phyloP scores from a whole-genome alignment of 2,329 filamentous ascomycete genomes.

The Verticillium isaacii region DNA sequence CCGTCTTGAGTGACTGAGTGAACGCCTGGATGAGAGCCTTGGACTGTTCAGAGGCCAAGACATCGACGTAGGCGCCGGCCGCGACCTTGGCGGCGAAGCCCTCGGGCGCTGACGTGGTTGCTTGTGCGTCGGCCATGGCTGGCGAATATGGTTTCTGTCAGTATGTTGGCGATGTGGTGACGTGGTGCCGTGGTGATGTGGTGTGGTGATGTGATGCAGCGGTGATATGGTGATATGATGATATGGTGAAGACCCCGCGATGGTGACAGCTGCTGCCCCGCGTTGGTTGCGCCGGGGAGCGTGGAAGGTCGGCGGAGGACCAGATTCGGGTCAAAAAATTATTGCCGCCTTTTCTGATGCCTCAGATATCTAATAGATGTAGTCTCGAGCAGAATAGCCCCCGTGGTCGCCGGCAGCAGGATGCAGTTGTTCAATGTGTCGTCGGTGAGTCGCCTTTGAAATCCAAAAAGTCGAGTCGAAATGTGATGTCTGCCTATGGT shows the following conservation, averaged over 20 bases:
- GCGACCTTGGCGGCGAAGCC: background rate
- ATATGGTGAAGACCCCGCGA: background rate
- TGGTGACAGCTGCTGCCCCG: background rate
- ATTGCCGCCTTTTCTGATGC: background rate
- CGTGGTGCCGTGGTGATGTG: too few species aligned
- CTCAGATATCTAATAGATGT: background rate
- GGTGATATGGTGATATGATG: too few species aligned
- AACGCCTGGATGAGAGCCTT: background rate
- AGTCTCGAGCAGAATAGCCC: background rate
- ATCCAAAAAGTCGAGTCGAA: conserved; percentile 6
- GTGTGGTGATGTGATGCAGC: too few species aligned
- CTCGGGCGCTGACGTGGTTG: background rate
- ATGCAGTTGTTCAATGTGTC: background rate
- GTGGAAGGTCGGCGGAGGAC: background rate
- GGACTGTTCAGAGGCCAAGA: background rate
- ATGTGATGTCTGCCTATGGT: conserved; percentile 10
- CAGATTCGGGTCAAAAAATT: background rate
- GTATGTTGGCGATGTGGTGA: too few species aligned
- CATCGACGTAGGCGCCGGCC: background rate
- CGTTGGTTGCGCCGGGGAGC: background rate
- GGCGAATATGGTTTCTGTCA: background rate
- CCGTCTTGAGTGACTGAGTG: background rate
- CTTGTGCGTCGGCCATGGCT: background rate
- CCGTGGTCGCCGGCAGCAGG: background rate
- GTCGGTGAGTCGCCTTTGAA: background rate